Evolutionary conservation across 805 yeast species (phyloP).

Genomic region (Ascoidea tarda): DNA sequence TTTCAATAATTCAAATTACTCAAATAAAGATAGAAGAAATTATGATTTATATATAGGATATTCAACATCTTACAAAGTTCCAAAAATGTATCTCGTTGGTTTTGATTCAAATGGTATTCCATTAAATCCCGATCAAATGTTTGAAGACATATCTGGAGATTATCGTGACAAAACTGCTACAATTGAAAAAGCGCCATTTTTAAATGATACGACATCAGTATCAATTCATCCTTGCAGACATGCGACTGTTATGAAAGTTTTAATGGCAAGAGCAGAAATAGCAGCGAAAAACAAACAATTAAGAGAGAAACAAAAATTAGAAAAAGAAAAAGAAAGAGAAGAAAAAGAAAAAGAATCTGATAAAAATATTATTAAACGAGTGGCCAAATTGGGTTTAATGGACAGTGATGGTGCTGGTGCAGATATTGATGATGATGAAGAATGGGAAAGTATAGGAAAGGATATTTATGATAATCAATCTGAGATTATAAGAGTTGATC

Average conservation of each 20-base stretch:
- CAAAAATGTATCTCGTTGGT: conserved; percentile 86
- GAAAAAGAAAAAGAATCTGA: conserved; percentile 7
- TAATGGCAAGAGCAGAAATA: conserved; percentile 60
- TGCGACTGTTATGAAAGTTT: conserved; percentile 83
- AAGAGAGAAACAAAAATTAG: conserved; percentile 11
- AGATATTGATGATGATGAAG: conserved; percentile 24
- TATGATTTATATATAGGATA: conserved; percentile 87
- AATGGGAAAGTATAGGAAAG: conserved; percentile 40
- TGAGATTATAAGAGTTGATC: conserved; percentile 68
- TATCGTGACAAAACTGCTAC: conserved; percentile 95
- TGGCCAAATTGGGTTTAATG: conserved; percentile 33
- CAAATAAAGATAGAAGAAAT: conserved; percentile 34
- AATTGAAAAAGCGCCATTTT: conserved; percentile 82
- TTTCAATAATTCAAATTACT: conserved; percentile 8
- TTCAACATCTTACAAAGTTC: conserved; percentile 91
- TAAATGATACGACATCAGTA: conserved; percentile 53
- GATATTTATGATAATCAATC: conserved; percentile 18
- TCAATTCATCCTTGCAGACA: conserved; percentile 96
- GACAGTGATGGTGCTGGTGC: conserved; percentile 16
- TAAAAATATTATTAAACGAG: conserved; percentile 22
- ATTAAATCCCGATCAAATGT: conserved; percentile 77
- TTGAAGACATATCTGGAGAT: conserved; percentile 85
- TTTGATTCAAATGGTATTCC: conserved; percentile 78
- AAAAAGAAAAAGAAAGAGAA: conserved; percentile 6
- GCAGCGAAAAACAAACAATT: conserved; percentile 23